Evolutionary conservation across 169 alveolate species (phyloP).

Genomic region (Eimeria necatrix): DNA sequence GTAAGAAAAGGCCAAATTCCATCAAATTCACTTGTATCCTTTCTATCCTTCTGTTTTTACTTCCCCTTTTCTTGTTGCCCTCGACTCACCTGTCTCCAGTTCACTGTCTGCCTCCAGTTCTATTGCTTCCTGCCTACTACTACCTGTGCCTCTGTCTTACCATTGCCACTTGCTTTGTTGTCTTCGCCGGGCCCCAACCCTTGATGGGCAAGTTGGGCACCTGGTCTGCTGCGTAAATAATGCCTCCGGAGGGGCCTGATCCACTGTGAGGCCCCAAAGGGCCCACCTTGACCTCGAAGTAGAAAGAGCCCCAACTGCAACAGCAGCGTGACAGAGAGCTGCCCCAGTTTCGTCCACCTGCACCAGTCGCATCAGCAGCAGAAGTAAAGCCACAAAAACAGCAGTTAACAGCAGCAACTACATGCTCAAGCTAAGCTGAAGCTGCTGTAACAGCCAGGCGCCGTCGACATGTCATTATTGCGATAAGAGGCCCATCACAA

Average conservation of each 20-base stretch:
- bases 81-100: no score
- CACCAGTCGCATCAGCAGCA: slow-evolving; percentile 1
- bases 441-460: no score
- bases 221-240: background rate
- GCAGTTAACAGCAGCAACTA: background rate
- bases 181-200: slow-evolving; percentile 20
- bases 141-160: background rate
- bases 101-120: no score
- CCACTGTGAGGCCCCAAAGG: background rate
- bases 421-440: no score
- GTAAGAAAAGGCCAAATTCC: no score
- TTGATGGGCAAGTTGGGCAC: background rate
- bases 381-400: background rate
- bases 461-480: no score
- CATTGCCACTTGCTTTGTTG: background rate
- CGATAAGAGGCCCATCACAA: no score
- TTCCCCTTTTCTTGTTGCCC: no score
- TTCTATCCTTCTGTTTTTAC: no score
- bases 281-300: slow-evolving; percentile 45
- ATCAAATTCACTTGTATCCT: no score
- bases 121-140: no score
- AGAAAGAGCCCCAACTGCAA: slow-evolving; percentile 47
- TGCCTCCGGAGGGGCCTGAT: background rate
- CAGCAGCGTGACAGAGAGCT: slow-evolving; percentile 20
- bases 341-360: slow-evolving; percentile 24